Evolutionary conservation across 1,284 basidiomycete genomes (phyloP), one percentile per base, ranked within the genome.

Genomic region (Coniophora puteana): DNA sequence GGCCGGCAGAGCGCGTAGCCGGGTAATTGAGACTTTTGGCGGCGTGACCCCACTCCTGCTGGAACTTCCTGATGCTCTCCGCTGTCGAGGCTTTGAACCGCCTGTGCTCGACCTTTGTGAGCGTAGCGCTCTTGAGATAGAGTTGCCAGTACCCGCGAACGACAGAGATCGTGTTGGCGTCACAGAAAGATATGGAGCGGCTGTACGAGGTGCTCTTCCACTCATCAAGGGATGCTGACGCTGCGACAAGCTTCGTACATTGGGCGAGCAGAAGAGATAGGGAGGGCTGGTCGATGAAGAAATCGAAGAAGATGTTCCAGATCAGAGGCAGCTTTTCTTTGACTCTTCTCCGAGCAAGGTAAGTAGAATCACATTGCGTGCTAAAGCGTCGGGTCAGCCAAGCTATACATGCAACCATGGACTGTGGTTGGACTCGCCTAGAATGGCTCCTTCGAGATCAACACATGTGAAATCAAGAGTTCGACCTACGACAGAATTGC

Each of bases 291-390:
- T 80, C 72, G 28, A 83, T 50, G 39, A 68, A 63, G 40, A 80
- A 57, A 51, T 82, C 74, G 48, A 71, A 80, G 52, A 73, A 78
- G 16, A 80, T 74, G 38, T 76, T 69, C 79, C 79, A 83, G 8
- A 72, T 57, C 10, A 36, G 39, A 8, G 61, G 45, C 4, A 44
- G n/a, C 21, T 33, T 52, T 8, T 48, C 40, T 21, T 46, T 40
- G 17, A 56, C 42, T 56, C 37, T n/a, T 67, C 65, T 12, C 70
- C 65, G 18, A 68, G 44, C 20, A 66, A 40, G 3, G 63, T 60
- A 33, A 61, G 56, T 8, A 66, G 48, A 5, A 71, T 38, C 7
- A 66, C 54, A 37, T 72, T 72, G 14, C 72, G 66, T 17, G 71
- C 71, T 72, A 18, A 12, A 16, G 22, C 43, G 18, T 20, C n/a